Conservation (phyloP, 805 yeast genomes). For the Brettanomyces bruxellensis region DNA sequence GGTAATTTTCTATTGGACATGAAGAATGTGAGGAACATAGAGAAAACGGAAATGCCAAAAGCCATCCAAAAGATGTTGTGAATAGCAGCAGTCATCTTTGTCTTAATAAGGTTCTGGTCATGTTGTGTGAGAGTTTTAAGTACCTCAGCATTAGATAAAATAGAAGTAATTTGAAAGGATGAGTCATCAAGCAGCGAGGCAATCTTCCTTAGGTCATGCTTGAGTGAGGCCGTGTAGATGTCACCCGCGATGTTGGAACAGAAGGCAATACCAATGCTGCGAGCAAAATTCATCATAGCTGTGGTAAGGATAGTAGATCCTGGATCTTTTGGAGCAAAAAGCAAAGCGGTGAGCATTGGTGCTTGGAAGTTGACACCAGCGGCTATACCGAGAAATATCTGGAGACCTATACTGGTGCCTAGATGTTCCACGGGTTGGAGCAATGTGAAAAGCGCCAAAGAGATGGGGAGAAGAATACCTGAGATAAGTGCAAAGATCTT, state of each 20-base stretch:
- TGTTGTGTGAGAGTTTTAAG: not conserved
- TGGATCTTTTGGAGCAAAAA: conserved; percentile 3
- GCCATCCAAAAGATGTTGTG: conserved; percentile 1
- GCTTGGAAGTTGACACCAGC: conserved; percentile 3
- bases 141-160: not conserved
- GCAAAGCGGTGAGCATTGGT: not conserved
- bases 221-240: conserved; percentile 3
- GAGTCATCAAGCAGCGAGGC: not conserved
- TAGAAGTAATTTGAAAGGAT: not conserved
- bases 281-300: conserved; percentile 1
- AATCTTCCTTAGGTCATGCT: not conserved
- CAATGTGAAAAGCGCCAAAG: not conserved
- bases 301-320: conserved; percentile 3
- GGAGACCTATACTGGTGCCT: conserved; percentile 1
- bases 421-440: not conserved
- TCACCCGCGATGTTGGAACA: conserved; percentile 3
- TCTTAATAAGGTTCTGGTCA: not conserved
- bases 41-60: not conserved
- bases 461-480: not conserved
- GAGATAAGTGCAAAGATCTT: not conserved
- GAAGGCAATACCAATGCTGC: conserved; percentile 4
- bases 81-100: conserved; percentile 1
- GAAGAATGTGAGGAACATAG: not conserved
- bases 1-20: conserved; percentile 4
- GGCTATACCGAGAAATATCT: conserved; percentile 2